Percentiles rank a stretch among this genome's conserved stretches.
phyloP scores from a whole-genome alignment of 2,329 filamentous ascomycete species.

The Capronia americana region DNA sequence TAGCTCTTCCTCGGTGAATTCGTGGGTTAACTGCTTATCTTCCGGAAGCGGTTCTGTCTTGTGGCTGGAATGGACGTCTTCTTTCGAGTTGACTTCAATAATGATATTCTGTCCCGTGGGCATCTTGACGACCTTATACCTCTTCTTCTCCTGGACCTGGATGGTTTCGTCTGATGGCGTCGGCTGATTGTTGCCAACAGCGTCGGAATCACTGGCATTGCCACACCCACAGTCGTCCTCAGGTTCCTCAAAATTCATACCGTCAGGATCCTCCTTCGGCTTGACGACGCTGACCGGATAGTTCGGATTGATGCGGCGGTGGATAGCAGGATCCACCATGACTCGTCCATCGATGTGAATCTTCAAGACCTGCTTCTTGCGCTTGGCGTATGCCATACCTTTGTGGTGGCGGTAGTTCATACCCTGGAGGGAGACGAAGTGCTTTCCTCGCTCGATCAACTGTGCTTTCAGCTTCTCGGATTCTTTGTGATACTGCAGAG shows the following conservation, averaged over 20 bases:
- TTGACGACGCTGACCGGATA: conserved; percentile 78
- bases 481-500: conserved; percentile 79
- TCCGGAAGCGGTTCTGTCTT: conserved; percentile 64
- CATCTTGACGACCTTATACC: conserved; percentile 62
- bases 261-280: conserved; percentile 68
- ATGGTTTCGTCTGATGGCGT: conserved; percentile 42
- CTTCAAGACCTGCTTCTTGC: conserved; percentile 75
- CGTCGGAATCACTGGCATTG: conserved; percentile 42
- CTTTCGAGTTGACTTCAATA: conserved; percentile 62
- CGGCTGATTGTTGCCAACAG: conserved; percentile 43
- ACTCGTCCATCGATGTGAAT: conserved; percentile 85
- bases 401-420: conserved; percentile 80
- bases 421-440: conserved; percentile 79
- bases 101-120: conserved; percentile 60
- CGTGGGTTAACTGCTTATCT: conserved; percentile 47
- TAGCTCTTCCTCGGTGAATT: conserved; percentile 82
- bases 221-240: conserved; percentile 48
- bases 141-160: conserved; percentile 52
- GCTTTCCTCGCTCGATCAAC: conserved; percentile 81
- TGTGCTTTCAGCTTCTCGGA: conserved; percentile 67
- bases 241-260: conserved; percentile 34
- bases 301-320: conserved; percentile 84
- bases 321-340: conserved; percentile 85
- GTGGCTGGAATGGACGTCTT: conserved; percentile 60
- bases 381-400: conserved; percentile 84